Conservation (phyloP, 352 stramenopile genomes). For the Globisporangium alternatum region DNA sequence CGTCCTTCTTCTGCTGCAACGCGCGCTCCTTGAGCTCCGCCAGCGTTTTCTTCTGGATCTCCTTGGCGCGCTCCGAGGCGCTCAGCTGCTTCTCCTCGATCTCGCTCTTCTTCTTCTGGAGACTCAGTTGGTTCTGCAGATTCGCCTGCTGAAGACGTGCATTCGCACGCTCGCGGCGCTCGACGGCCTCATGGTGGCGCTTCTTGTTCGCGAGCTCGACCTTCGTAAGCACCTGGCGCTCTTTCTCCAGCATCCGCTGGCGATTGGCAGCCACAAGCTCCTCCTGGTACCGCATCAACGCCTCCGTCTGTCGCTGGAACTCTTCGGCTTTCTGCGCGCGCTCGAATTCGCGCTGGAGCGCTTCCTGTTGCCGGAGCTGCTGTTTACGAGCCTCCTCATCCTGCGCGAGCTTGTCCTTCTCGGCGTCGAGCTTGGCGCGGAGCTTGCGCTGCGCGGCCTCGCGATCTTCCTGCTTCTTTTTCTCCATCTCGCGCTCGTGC, state of each 20-base stretch:
- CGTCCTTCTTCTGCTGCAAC: slow-evolving; percentile 60
- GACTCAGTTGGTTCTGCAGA: slow-evolving; percentile 52
- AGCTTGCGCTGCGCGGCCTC: slow-evolving; percentile 44
- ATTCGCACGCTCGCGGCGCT: slow-evolving; percentile 53
- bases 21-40: slow-evolving; percentile 58
- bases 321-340: slow-evolving; percentile 66
- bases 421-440: slow-evolving; percentile 42
- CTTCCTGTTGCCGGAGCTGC: slow-evolving; percentile 37
- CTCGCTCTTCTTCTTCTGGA: slow-evolving; percentile 62
- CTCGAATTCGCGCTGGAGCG: slow-evolving; percentile 47
- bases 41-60: slow-evolving; percentile 62
- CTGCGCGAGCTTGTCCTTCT: slow-evolving; percentile 40
- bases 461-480: slow-evolving; percentile 60
- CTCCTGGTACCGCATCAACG: slow-evolving; percentile 64
- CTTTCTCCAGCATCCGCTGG: slow-evolving; percentile 59
- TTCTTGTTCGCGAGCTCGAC: slow-evolving; percentile 51
- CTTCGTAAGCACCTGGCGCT: slow-evolving; percentile 53
- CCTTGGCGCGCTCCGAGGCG: slow-evolving; percentile 40
- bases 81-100: slow-evolving; percentile 57
- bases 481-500: slow-evolving; percentile 55
- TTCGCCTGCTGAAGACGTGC: slow-evolving; percentile 50
- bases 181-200: slow-evolving; percentile 49
- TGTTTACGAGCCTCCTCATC: slow-evolving; percentile 43
- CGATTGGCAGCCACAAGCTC: slow-evolving; percentile 44
- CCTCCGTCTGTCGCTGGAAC: slow-evolving; percentile 59